Conservation (phyloP, 2,329 filamentous ascomycete species). For the Cladosporium sp. region DNA sequence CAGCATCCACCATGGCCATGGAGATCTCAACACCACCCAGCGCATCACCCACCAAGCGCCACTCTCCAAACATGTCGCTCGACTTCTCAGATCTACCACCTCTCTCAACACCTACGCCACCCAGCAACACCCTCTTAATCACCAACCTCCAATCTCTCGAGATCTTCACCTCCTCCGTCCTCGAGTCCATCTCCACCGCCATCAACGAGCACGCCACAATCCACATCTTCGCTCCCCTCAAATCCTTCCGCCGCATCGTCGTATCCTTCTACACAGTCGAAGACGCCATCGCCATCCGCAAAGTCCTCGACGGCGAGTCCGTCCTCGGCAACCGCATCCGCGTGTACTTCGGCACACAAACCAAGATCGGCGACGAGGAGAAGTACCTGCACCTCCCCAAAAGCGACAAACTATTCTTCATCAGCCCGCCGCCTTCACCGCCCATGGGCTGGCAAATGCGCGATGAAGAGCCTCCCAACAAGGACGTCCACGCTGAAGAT, state of each 20-base stretch:
- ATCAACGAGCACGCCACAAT: conserved; percentile 67
- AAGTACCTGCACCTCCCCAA: conserved; percentile 51
- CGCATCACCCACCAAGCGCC: conserved; percentile 18
- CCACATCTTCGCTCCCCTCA: conserved; percentile 74
- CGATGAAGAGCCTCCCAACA: conserved; percentile 62
- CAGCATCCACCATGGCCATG: conserved; percentile 15
- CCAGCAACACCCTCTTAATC: conserved; percentile 79
- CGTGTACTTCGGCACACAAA: conserved; percentile 58
- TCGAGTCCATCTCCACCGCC: conserved; percentile 68
- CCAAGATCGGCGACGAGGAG: conserved; percentile 40
- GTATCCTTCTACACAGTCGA: conserved; percentile 70
- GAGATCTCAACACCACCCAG: conserved; percentile 21
- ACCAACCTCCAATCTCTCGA: conserved; percentile 71
- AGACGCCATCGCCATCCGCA: conserved; percentile 66
- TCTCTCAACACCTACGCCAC: conserved; percentile 65
- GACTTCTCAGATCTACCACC: conserved; percentile 71
- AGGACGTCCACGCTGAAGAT: conserved; percentile 60
- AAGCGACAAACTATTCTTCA: conserved; percentile 61
- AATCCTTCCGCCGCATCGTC: conserved; percentile 77
- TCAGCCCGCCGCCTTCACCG: conserved; percentile 59
- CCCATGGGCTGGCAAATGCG: conserved; percentile 63
- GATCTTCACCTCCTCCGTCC: conserved; percentile 70
- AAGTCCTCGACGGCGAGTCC: conserved; percentile 68
- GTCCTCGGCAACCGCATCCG: conserved; percentile 66
- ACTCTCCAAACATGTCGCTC: conserved; percentile 55